Evolutionary conservation across 441 rosid genomes (phyloP).

Genomic region (Syzygium malaccense): DNA sequence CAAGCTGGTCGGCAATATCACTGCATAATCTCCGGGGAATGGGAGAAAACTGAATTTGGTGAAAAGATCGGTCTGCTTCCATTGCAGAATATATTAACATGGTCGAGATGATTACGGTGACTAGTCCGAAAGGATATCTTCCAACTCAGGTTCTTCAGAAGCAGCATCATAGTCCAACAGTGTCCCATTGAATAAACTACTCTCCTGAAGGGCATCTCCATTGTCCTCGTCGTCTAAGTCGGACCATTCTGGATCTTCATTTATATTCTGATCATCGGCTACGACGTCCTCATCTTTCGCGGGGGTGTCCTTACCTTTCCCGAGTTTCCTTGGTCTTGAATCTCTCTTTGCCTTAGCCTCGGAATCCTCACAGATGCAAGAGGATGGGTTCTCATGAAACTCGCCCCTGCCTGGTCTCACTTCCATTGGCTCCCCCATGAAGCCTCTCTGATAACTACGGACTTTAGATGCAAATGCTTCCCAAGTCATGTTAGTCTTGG

Average conservation of each 20-base stretch:
- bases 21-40: neutral
- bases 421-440: constrained; percentile 98
- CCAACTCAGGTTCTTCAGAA: constrained; percentile 71
- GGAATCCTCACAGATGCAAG: constrained; percentile 64
- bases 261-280: constrained; percentile 33
- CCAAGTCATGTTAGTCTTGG: constrained; percentile 69
- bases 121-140: constrained; percentile 76
- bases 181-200: constrained; percentile 32
- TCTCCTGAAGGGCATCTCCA: constrained; percentile 32
- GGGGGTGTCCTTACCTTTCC: constrained; percentile 27
- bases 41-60: neutral
- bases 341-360: constrained; percentile 31
- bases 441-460: constrained; percentile 69
- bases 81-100: neutral
- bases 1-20: neutral
- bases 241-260: constrained; percentile 39
- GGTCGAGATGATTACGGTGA: neutral
- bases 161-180: constrained; percentile 56
- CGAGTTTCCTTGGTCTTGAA: constrained; percentile 32
- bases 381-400: constrained; percentile 91
- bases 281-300: constrained; percentile 14
- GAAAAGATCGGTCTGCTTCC: neutral
- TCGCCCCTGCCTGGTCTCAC: constrained; percentile 93
- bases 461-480: constrained; percentile 78
- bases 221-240: constrained; percentile 50